Conservation (phyloP, 129 eudicot genomes). For the Scalesia atractyloides region DNA sequence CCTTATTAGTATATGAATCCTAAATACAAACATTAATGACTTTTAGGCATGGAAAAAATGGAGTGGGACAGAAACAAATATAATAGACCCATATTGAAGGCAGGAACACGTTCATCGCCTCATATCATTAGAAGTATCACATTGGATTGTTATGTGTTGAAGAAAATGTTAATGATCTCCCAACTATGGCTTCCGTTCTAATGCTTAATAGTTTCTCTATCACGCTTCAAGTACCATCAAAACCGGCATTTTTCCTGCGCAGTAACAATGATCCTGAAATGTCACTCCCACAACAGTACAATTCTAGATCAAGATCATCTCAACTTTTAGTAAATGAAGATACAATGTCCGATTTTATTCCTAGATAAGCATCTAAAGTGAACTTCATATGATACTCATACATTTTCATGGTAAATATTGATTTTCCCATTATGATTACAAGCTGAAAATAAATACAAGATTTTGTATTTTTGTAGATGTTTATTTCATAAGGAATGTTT, state of each 20-base stretch:
- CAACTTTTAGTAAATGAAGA: not conserved
- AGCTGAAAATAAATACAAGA: not conserved
- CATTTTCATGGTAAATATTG: not conserved
- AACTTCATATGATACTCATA: not conserved
- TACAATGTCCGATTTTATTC: not conserved
- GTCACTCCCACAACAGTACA: constrained; percentile 1
- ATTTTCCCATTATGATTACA: not conserved
- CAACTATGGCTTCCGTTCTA: constrained; percentile 4
- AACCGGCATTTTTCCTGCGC: constrained; percentile 18
- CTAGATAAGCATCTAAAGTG: constrained; percentile 10
- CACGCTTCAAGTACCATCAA: constrained; percentile 9
- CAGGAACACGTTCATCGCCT: not conserved
- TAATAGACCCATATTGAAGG: constrained; percentile 3
- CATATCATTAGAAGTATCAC: constrained; percentile 12
- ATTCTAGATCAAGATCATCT: constrained; percentile 11
- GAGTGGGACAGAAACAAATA: not conserved
- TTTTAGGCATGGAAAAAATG: constrained; percentile 16
- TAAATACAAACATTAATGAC: not conserved
- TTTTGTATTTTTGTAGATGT: too few species aligned
- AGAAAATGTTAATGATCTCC: not conserved
- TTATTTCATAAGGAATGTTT: too few species aligned
- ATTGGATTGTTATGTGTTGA: constrained; percentile 20
- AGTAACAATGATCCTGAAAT: constrained; percentile 14
- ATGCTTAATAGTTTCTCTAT: constrained; percentile 12
- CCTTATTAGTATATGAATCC: not conserved